Conservation (phyloP, 2,329 filamentous ascomycete genomes). For the Rhinocladiella mackenziei region DNA sequence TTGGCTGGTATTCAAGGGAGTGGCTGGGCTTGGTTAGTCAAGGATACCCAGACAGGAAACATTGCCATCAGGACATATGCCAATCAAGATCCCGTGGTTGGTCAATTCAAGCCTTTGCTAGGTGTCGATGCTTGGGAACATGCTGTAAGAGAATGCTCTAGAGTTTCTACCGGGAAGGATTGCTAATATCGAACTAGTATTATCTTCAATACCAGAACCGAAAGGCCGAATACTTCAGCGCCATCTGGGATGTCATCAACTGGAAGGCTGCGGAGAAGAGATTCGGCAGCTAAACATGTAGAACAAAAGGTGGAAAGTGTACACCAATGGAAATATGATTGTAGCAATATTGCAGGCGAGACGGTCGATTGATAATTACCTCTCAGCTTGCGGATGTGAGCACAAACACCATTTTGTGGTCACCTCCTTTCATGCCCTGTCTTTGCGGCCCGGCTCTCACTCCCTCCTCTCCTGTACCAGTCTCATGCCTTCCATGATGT, state of each 20-base stretch:
- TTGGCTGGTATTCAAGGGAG: conserved; percentile 63
- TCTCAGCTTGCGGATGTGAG: conserved; percentile 2
- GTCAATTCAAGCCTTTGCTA: conserved; percentile 74
- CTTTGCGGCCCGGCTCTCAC: not conserved
- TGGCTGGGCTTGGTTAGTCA: conserved; percentile 62
- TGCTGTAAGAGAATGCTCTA: conserved; percentile 44
- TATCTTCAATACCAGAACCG: conserved; percentile 91
- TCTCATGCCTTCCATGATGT: conserved; percentile 17
- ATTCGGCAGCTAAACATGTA: conserved; percentile 35
- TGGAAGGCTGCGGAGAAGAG: conserved; percentile 85
- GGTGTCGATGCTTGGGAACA: conserved; percentile 97
- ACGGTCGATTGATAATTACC: not conserved
- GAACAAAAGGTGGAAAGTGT: conserved; percentile 4
- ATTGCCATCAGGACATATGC: conserved; percentile 62
- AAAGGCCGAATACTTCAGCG: conserved; percentile 92
- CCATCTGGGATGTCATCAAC: conserved; percentile 93
- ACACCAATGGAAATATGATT: conserved; percentile 6
- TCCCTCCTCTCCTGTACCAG: not conserved
- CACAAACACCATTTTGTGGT: not conserved
- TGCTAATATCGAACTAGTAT: conserved; percentile 15
- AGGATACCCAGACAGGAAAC: conserved; percentile 57
- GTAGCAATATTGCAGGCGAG: conserved; percentile 5
- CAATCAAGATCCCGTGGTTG: conserved; percentile 86
- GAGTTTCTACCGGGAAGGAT: too few species aligned
- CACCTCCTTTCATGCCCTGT: too few species aligned